These are phyloP conservation scores for Heliosperma pusillum DNA, from an alignment of 148 eudicot species.

Conservation along the genomic window DNA sequence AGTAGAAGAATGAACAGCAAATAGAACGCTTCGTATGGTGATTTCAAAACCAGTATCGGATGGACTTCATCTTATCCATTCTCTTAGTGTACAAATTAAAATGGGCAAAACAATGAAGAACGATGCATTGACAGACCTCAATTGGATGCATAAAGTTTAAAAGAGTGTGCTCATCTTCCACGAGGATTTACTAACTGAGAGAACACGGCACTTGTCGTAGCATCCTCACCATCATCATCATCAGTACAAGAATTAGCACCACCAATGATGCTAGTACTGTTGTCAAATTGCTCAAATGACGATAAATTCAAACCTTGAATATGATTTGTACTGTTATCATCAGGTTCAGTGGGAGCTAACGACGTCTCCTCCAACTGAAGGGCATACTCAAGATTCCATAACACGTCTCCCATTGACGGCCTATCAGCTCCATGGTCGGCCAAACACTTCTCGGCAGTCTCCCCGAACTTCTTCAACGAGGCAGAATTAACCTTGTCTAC, in stretches of 20 bases:
- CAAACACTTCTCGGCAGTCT: conserved; percentile 91
- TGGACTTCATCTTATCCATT: conserved; percentile 27
- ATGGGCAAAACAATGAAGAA: conserved; percentile 27
- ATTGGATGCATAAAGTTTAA: background rate
- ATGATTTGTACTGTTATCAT: conserved; percentile 91
- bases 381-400: conserved; percentile 95
- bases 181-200: conserved; percentile 97
- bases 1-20: conserved; percentile 18
- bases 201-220: conserved; percentile 83
- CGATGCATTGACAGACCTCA: background rate
- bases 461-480: conserved; percentile 84
- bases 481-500: conserved; percentile 67
- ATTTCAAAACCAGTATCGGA: conserved; percentile 19
- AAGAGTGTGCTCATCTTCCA: conserved; percentile 54
- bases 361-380: conserved; percentile 92
- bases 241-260: conserved; percentile 63
- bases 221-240: conserved; percentile 88
- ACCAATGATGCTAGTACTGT: conserved; percentile 63
- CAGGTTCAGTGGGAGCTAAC: conserved; percentile 71
- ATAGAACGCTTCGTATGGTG: conserved; percentile 29
- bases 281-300: conserved; percentile 65
- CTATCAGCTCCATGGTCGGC: conserved; percentile 93
- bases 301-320: conserved; percentile 62
- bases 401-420: conserved; percentile 95
- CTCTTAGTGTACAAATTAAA: conserved; percentile 30